Conservation (phyloP, 2,329 filamentous ascomycete species). For the Apiospora hydei region DNA sequence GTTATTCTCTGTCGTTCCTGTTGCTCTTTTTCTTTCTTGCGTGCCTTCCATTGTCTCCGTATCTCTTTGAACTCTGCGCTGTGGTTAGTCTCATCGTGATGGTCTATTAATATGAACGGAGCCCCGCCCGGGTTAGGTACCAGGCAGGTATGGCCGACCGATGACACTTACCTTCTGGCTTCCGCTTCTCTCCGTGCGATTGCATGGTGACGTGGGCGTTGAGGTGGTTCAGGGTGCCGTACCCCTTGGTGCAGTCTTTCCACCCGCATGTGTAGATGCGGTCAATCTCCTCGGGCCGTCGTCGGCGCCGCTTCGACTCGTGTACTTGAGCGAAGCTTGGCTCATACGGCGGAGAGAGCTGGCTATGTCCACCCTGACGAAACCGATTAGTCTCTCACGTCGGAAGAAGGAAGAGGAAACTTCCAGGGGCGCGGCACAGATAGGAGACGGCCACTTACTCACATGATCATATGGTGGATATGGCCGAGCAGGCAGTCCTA, state of each 20-base stretch:
- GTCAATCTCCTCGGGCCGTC: slow-evolving; percentile 97
- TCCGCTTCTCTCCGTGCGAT: slow-evolving; percentile 91
- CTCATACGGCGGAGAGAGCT: no score
- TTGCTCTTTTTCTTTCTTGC: background rate
- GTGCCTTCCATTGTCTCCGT: background rate
- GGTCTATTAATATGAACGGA: no score
- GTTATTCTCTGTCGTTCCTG: background rate
- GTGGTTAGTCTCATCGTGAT: background rate
- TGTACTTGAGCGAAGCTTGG: slow-evolving; percentile 75
- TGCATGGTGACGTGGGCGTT: slow-evolving; percentile 99
- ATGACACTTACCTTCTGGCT: slow-evolving; percentile 83
- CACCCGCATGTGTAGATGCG: slow-evolving; percentile 99
- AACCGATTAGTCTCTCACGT: no score
- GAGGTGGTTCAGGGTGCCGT: slow-evolving; percentile 94
- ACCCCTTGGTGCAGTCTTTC: slow-evolving; percentile 98
- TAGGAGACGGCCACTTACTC: no score
- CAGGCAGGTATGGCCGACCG: no score
- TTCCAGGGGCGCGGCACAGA: no score
- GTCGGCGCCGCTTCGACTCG: slow-evolving; percentile 92
- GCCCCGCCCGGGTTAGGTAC: no score
- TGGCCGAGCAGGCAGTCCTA: background rate
- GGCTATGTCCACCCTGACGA: no score
- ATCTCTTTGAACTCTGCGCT: background rate
- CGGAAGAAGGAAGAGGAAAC: no score
- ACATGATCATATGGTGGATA: background rate